A percentile compares a stretch with the other conserved stretches of the same genome.
Evolutionary conservation across 495 filamentous ascomycete genomes (phyloP).

Genomic region (Echria macrotheca): DNA sequence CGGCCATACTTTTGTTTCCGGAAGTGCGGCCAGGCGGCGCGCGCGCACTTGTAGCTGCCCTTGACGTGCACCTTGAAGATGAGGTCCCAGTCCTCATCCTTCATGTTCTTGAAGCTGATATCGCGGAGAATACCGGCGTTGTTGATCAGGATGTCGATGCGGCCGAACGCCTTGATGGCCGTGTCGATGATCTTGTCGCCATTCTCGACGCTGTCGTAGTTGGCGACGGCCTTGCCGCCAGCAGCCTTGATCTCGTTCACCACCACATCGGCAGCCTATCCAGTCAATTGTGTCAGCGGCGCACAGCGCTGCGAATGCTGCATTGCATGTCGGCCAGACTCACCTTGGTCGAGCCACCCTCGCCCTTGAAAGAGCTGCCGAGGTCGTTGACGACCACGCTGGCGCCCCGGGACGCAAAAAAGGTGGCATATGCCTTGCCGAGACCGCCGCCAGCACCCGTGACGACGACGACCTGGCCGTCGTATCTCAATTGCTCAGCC

Average conservation of each 20-base stretch:
- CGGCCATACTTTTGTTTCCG: constrained; percentile 97
- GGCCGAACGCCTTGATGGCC: constrained; percentile 85
- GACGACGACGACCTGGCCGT: constrained; percentile 94
- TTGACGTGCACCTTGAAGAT: constrained; percentile 90
- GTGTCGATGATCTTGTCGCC: constrained; percentile 96
- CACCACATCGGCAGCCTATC: constrained; percentile 86
- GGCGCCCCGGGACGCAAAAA: constrained; percentile 87
- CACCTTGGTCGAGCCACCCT: constrained; percentile 84
- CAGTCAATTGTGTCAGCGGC: neutral
- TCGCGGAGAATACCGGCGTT: constrained; percentile 97
- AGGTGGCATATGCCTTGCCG: constrained; percentile 85
- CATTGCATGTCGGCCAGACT: constrained; percentile 6
- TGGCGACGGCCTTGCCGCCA: constrained; percentile 94
- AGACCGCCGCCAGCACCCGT: constrained; percentile 95
- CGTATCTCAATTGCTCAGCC: constrained; percentile 77
- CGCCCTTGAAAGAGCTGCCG: constrained; percentile 88
- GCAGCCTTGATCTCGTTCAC: constrained; percentile 89
- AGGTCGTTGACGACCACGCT: constrained; percentile 98
- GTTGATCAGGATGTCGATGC: constrained; percentile 93
- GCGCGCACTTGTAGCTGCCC: constrained; percentile 94
- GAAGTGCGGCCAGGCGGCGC: constrained; percentile 97
- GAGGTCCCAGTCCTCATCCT: constrained; percentile 92
- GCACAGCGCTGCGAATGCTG: neutral
- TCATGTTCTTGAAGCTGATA: constrained; percentile 98
- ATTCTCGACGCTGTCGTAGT: constrained; percentile 95